A percentile compares a stretch with the other conserved stretches of the same genome.
Evolutionary conservation across 2,329 filamentous ascomycete genomes (phyloP).

Genomic region (Colletotrichum neosansevieriae): DNA sequence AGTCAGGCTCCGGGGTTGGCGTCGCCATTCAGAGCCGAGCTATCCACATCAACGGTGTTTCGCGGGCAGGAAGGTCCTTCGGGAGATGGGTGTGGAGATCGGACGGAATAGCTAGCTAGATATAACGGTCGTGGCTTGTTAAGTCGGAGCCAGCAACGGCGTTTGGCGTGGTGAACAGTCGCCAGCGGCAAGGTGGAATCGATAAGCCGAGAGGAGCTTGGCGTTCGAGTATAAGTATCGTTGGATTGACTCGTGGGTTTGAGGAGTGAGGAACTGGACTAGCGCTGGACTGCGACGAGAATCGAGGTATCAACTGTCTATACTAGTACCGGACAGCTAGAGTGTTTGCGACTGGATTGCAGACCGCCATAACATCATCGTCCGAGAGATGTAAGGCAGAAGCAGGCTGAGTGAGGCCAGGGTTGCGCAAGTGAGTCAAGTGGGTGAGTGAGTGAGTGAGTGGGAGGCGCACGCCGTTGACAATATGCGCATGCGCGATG

Average conservation of each 20-base stretch:
- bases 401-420: slow-evolving; percentile 21
- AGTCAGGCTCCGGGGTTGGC: slow-evolving; percentile 39
- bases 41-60: slow-evolving; percentile 37
- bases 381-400: slow-evolving; percentile 37
- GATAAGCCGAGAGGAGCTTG: not conserved
- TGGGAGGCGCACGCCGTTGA: slow-evolving; percentile 15
- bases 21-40: slow-evolving; percentile 40
- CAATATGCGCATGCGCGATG: not conserved
- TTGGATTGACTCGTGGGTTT: not conserved
- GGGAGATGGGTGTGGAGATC: slow-evolving; percentile 25
- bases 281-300: slow-evolving; percentile 11
- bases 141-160: slow-evolving; percentile 5
- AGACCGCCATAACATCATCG: slow-evolving; percentile 24
- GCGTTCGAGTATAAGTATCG: not conserved
- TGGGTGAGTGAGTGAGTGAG: slow-evolving; percentile 16
- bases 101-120: slow-evolving; percentile 15
- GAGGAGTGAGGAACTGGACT: not conserved
- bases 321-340: slow-evolving; percentile 22
- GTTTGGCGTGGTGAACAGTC: slow-evolving; percentile 2
- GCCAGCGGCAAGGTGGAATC: slow-evolving; percentile 1
- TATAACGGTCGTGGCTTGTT: slow-evolving; percentile 30
- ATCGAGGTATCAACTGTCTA: slow-evolving; percentile 26
- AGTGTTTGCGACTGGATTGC: slow-evolving; percentile 17
- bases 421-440: slow-evolving; percentile 30
- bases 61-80: slow-evolving; percentile 29